Evolutionary conservation across 805 yeast genomes (phyloP).

Genomic region (Saturnispora besseyi): DNA sequence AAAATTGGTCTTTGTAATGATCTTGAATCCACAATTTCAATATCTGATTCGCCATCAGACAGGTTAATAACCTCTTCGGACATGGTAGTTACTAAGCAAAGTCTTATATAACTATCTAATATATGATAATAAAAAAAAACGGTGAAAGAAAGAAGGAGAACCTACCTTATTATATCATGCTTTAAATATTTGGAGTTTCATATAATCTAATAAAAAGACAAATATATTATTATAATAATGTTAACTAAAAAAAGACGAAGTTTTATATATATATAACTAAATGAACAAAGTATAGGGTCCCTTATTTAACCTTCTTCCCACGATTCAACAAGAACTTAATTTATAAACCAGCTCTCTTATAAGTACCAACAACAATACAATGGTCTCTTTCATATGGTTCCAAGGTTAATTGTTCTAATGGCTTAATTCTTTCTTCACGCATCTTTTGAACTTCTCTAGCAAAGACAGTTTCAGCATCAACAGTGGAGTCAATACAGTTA

Average conservation of each 20-base stretch:
- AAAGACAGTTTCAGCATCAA: slow-evolving; percentile 97
- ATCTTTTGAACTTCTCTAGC: slow-evolving; percentile 99
- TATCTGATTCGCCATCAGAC: not conserved
- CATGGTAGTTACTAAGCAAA: not conserved
- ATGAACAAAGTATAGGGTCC: not conserved
- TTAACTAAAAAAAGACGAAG: not conserved
- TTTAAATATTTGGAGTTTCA: not conserved
- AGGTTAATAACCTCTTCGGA: not conserved
- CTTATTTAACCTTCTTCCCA: not conserved
- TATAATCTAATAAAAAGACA: not conserved
- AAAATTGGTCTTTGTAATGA: not conserved
- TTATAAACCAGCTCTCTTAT: slow-evolving; percentile 79
- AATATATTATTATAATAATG: not conserved
- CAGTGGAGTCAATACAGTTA: slow-evolving; percentile 99
- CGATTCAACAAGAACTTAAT: not conserved
- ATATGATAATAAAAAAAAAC: not conserved
- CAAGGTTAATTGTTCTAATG: slow-evolving; percentile 94
- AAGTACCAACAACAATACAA: slow-evolving; percentile 96
- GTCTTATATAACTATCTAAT: not conserved
- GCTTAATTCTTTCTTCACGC: slow-evolving; percentile 98
- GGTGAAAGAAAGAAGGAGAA: not conserved
- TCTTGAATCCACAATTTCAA: slow-evolving; percentile 14
- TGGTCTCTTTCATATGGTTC: slow-evolving; percentile 99
- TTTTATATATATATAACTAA: not conserved
- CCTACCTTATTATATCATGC: not conserved